Evolutionary conservation across 106 monocot genomes (phyloP), one percentile per base, ranked within the genome.

Genomic region (Vanilla planifolia): DNA sequence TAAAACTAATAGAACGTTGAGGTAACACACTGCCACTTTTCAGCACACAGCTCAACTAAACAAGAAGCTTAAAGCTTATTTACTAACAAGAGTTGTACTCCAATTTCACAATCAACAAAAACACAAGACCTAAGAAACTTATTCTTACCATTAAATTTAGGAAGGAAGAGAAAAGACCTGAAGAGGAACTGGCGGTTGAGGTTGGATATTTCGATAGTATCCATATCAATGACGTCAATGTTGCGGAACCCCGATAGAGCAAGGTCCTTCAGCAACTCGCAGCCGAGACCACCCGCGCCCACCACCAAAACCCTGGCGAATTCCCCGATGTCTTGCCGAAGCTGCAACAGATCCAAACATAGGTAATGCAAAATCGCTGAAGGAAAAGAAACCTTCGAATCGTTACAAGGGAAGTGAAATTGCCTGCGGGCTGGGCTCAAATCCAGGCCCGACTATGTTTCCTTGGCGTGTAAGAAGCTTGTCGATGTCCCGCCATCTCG

Each of bases 121-220:
- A n/a, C n/a, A n/a, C n/a, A n/a, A n/a, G n/a, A n/a, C n/a, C n/a
- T n/a, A n/a, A n/a, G n/a, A n/a, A n/a, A n/a, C n/a, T n/a, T n/a
- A n/a, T n/a, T n/a, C n/a, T n/a, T n/a, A n/a, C n/a, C n/a, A n/a
- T n/a, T n/a, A n/a, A n/a, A n/a, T n/a, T n/a, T n/a, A n/a, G 7
- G 25, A 39, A 55, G 42, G 19, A 55, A 1, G 28, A 66, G 24
- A 55, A 43, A 13, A 28, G 15, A 98, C 92, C 98, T 91, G 82
- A 98, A 98, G 34, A 98, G 92, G 72, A 98, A 98, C 77, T 98
- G 98, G 2, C 98, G 84, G 62, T 98, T 98, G 65, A 98, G 91
- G 62, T 98, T 98, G 65, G 98, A 92, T 61, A 98, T 73, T 74
- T 98, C 98, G 51, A 98, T 98, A 45, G 92, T 98, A 45, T 98